Percentiles rank a stretch among this genome's conserved stretches.
These are phyloP conservation scores for Wickerhamomyces sydowiorum DNA, from an alignment of 805 yeast genomes.

Conservation along the genomic window DNA sequence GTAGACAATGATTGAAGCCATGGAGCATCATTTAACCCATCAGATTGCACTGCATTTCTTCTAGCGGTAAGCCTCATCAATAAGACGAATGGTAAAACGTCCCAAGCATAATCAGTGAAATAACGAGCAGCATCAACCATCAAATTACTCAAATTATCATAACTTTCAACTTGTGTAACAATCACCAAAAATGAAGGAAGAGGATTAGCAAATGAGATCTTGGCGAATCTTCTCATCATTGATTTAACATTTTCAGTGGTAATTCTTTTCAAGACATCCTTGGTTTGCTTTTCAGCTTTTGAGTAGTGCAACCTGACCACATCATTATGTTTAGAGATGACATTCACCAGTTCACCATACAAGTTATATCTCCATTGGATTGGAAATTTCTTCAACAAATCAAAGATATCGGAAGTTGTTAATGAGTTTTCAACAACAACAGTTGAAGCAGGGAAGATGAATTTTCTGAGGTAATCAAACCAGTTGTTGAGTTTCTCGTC, in stretches of 20 bases:
- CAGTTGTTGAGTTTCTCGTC: slow-evolving; percentile 30
- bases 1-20: slow-evolving; percentile 84
- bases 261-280: slow-evolving; percentile 69
- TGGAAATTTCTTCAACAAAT: slow-evolving; percentile 47
- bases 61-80: slow-evolving; percentile 65
- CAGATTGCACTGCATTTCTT: slow-evolving; percentile 62
- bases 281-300: slow-evolving; percentile 73
- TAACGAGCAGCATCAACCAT: slow-evolving; percentile 74
- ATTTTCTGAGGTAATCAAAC: slow-evolving; percentile 60
- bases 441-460: slow-evolving; percentile 51
- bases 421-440: slow-evolving; percentile 51
- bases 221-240: slow-evolving; percentile 69
- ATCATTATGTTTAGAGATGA: slow-evolving; percentile 48
- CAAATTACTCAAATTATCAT: slow-evolving; percentile 75
- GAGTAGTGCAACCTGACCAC: slow-evolving; percentile 53
- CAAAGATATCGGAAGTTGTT: slow-evolving; percentile 54
- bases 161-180: slow-evolving; percentile 82
- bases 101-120: slow-evolving; percentile 80
- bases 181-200: slow-evolving; percentile 67
- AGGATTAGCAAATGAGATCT: slow-evolving; percentile 72
- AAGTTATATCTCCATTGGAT: slow-evolving; percentile 64
- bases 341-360: slow-evolving; percentile 71
- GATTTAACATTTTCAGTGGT: slow-evolving; percentile 72
- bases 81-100: slow-evolving; percentile 68
- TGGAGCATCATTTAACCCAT: slow-evolving; percentile 73